These are phyloP conservation scores for Aureobasidium namibiae DNA, from an alignment of 2,329 filamentous ascomycete genomes.

Conservation along the genomic window DNA sequence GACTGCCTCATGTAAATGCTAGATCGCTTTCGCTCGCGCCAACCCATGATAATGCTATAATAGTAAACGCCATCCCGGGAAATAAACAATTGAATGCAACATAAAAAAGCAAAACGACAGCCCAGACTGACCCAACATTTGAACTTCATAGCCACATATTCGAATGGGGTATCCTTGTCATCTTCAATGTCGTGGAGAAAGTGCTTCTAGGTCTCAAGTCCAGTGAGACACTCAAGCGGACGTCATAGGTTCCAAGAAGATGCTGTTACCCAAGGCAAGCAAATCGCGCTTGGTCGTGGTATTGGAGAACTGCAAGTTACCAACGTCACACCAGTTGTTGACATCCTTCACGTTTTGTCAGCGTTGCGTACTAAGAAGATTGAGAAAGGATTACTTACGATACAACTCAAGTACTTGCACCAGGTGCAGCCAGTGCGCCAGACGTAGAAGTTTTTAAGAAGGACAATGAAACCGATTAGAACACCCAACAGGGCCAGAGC, in stretches of 20 bases:
- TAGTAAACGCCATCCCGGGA: background rate
- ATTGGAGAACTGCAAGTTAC: conserved; percentile 30
- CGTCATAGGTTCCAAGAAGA: conserved; percentile 2
- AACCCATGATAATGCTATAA: background rate
- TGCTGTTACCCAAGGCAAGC: conserved; percentile 8
- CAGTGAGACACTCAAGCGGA: background rate
- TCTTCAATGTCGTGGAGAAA: background rate
- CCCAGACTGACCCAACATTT: background rate
- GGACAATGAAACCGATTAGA: conserved; percentile 73
- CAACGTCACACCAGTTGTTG: conserved; percentile 58
- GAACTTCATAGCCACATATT: background rate
- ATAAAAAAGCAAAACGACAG: background rate
- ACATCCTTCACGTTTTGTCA: conserved; percentile 41
- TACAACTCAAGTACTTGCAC: conserved; percentile 92
- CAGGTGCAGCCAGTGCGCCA: conserved; percentile 69
- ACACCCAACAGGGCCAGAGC: conserved; percentile 70
- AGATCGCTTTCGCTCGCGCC: background rate
- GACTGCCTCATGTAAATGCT: background rate
- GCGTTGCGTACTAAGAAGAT: background rate
- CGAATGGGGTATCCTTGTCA: background rate
- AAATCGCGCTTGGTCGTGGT: conserved; percentile 15
- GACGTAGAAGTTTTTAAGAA: conserved; percentile 87
- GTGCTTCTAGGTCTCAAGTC: background rate
- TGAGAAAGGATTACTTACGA: conserved; percentile 53
- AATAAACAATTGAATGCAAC: background rate